Base-by-base conservation (phyloP, 23 red algal genomes). In the Agarophyton chilense region DNA sequence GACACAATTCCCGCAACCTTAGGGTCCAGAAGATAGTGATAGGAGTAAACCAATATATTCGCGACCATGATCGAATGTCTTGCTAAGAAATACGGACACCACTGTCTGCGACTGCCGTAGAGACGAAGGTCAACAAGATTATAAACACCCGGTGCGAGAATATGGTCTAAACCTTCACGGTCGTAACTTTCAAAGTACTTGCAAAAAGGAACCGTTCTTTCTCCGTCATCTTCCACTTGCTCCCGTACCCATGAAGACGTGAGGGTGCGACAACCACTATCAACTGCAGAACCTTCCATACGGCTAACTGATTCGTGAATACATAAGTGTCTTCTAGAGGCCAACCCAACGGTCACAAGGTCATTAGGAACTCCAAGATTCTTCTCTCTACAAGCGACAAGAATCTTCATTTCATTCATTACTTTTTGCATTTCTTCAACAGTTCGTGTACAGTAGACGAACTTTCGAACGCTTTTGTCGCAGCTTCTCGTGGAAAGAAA, bases 371-470 rank as follows among this genome's bases (percentile, higher is more conserved):
- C 50, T 31, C 53, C 62, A 36, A 83, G 67, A 33, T 85, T 73
- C 21, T 79, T 61, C 46, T 95, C 84, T 50, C 96, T 79, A 80
- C 95, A 91, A 24, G 52, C 55, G 7, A 95, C 58, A 17, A 98
- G 63, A 33, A 84, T 53, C 58, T 93, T 86, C 75, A 98, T 83
- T 79, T 98, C 96, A 44, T 89, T 45, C 72, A 98, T 72, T 21
- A 98, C 96, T 61, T 98, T 98, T 11, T 95, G 90, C 92, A 98
- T 95, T 56, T 98, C 96, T 45, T 94, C 96, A 35, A 98, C 96
- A 17, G 96, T 98, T 61, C 96, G 96, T 16, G 96, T 98, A 81
- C 96, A 98, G 75, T 98, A 98, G 32, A 98, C 92, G 39, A 98
- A 92, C 64, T 98, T 98, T 28, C 75, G 76, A 52, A 98, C 44